phyloP scores from a whole-genome alignment of 1,284 basidiomycete genomes.

The Melampsora americana region DNA sequence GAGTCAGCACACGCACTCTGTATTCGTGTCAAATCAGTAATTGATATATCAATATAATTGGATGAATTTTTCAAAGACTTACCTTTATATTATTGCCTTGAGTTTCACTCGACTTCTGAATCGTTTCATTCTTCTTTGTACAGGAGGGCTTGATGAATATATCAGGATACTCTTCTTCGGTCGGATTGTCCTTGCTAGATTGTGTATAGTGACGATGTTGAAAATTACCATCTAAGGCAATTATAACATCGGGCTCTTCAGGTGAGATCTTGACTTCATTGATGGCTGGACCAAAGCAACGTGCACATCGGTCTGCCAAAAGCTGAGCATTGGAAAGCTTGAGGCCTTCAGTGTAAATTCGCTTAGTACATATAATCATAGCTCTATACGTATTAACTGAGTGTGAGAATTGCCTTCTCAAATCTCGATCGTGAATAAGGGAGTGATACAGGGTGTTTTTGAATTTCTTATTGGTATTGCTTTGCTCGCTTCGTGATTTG shows the following conservation, averaged over 20 bases:
- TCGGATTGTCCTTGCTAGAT: no score
- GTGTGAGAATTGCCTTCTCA: no score
- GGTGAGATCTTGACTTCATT: no score
- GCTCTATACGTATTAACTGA: neutral
- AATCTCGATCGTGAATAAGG: neutral
- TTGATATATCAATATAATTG: neutral
- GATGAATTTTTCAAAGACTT: neutral
- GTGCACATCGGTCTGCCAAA: neutral
- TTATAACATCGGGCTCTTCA: no score
- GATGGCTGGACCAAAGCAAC: no score
- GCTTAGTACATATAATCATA: neutral
- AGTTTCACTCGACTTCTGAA: neutral
- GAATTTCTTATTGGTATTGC: no score
- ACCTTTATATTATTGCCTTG: neutral
- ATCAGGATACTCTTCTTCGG: slow-evolving; percentile 14
- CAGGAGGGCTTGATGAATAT: slow-evolving; percentile 1
- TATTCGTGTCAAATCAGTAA: neutral
- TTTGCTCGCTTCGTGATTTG: neutral
- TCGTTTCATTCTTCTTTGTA: neutral
- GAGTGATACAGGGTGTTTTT: no score
- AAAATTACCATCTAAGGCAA: no score
- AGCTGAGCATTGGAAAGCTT: neutral
- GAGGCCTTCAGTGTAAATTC: neutral
- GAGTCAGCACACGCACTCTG: slow-evolving; percentile 6
- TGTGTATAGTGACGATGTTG: no score